Base-by-base conservation (phyloP, 306 rosid genomes). In the Castanospermum australe region DNA sequence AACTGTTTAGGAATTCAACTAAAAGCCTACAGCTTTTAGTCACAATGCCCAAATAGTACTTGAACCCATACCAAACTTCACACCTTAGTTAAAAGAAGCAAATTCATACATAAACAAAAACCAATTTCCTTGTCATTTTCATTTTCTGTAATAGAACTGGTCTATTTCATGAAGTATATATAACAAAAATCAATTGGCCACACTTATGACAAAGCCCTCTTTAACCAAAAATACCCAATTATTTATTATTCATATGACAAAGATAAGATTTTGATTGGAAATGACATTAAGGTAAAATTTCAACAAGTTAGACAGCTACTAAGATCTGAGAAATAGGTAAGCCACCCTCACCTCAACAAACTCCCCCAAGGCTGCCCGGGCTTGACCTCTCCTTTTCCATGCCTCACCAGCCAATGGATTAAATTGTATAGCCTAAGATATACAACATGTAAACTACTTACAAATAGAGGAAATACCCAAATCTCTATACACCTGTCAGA, bases 371-470 rank as follows among this genome's bases (percentile, higher is more conserved):
- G 93, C 96, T 72, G 96, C 96, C 66, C 89, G 93, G 21, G 96
- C 96, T 82, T 91, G 96, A 78, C 96, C 96, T 85, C 96, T 87
- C 73, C 96, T 85, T 67, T 91, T 91, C 96, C 96, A 91, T 76
- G 93, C 96, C 86, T 91, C 96, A 59, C 90, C 88, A 44, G 93
- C 93, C 30, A 82, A 78, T 65, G 90, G 90, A 84, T 91, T 91
- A 77, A 88, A 75, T 69, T 91, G 85, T 67, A 91, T 80, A 76
- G 96, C 96, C 96, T 91, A 80, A 75, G 52, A 85, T 62, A 77
- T 56, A 79, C 54, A 66, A 24, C 39, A 41, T 52, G 59, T 48
- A 56, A 69, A 42, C 32, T 51, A 36, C 74, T 71, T 52, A 38
- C 10, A 57, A 14, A 45, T 28, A 48, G 22, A 69, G 15, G 50